Percentiles rank a stretch among this genome's conserved stretches.
Evolutionary conservation across 768 basidiomycete genomes (phyloP).

Genomic region (Dendrothele bispora): DNA sequence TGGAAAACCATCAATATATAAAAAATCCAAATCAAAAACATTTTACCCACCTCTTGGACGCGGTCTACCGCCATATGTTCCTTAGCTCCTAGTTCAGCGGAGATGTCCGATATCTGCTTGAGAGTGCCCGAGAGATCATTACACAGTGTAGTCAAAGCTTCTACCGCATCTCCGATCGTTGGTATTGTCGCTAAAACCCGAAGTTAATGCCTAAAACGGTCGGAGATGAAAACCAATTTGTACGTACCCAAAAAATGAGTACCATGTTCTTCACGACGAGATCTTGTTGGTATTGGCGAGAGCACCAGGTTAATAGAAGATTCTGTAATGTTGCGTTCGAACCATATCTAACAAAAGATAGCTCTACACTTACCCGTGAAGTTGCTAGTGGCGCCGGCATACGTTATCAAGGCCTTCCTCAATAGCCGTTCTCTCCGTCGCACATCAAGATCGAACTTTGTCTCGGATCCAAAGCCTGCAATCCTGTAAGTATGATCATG

Average conservation of each 20-base stretch:
- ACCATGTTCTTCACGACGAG: slow-evolving; percentile 56
- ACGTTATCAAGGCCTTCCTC: slow-evolving; percentile 61
- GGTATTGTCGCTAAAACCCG: slow-evolving; percentile 62
- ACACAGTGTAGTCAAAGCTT: slow-evolving; percentile 62
- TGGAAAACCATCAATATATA: slow-evolving; percentile 19
- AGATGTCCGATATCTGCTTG: slow-evolving; percentile 66
- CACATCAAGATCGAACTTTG: slow-evolving; percentile 61
- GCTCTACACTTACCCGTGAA: slow-evolving; percentile 52
- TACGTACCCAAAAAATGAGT: slow-evolving; percentile 57
- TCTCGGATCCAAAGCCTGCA: slow-evolving; percentile 50
- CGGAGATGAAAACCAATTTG: not conserved
- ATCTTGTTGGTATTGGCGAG: slow-evolving; percentile 61
- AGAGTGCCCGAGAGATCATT: slow-evolving; percentile 59
- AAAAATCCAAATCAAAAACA: not conserved
- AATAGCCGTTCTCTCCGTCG: slow-evolving; percentile 56
- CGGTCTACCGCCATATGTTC: slow-evolving; percentile 73
- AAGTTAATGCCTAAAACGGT: not conserved
- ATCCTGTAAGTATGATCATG: not conserved
- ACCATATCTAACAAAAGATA: not conserved
- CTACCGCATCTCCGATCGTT: slow-evolving; percentile 71
- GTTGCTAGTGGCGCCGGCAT: slow-evolving; percentile 70
- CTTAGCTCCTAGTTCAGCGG: slow-evolving; percentile 68
- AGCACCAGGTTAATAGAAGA: slow-evolving; percentile 72
- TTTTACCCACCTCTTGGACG: slow-evolving; percentile 59
- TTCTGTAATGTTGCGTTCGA: slow-evolving; percentile 36